A percentile compares a stretch with the other conserved stretches of the same genome.
phyloP scores from a whole-genome alignment of 331 rosid genomes.

The Acacia concinna region DNA sequence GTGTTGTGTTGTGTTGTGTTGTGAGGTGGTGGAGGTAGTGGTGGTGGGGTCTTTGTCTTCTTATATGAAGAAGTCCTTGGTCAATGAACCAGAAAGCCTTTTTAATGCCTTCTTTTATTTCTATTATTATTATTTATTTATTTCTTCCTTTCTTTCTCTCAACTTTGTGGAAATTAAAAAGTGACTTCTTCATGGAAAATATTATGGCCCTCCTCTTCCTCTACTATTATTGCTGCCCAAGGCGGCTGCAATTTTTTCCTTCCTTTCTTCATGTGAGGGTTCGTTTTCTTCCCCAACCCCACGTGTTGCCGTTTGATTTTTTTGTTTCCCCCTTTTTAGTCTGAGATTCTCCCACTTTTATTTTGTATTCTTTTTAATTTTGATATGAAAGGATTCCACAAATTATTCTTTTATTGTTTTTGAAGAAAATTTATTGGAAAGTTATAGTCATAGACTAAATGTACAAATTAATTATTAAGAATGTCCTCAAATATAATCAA shows the following conservation, averaged over 20 bases:
- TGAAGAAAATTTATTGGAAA: too few species aligned
- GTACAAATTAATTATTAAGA: too few species aligned
- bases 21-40: background rate
- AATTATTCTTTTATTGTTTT: too few species aligned
- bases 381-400: background rate
- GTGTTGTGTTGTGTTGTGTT: background rate
- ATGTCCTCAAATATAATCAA: too few species aligned
- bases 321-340: background rate
- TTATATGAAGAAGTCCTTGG: background rate
- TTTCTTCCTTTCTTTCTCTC: background rate
- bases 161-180: background rate
- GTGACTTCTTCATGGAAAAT: background rate
- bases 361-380: background rate
- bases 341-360: background rate
- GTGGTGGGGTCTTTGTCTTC: background rate
- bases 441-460: too few species aligned
- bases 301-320: background rate
- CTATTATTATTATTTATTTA: too few species aligned
- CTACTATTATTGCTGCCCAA: background rate
- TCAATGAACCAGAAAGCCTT: background rate
- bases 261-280: background rate
- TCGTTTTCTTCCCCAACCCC: background rate
- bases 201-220: background rate
- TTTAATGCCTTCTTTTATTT: background rate
- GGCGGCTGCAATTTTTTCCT: background rate